A percentile compares a stretch with the other conserved stretches of the same genome.
These are phyloP conservation scores for Botrytis fabae DNA, from an alignment of 2,329 filamentous ascomycete genomes.

Conservation along the genomic window DNA sequence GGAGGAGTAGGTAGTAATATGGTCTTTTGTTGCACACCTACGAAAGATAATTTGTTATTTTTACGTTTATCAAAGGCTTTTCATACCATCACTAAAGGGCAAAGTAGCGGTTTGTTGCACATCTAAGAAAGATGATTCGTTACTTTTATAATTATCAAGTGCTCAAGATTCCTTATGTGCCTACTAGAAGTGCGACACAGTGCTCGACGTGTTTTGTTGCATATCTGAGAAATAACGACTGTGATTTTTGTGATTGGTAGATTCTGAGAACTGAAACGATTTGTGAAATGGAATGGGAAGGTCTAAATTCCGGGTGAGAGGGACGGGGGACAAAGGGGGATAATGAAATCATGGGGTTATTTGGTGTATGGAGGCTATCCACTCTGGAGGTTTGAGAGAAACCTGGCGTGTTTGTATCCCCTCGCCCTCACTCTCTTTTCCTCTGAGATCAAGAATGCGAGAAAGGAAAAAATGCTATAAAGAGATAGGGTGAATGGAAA, in stretches of 20 bases:
- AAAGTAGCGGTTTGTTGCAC: neutral
- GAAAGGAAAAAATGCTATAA: neutral
- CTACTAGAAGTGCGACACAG: neutral
- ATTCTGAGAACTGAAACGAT: neutral
- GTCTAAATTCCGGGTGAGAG: neutral
- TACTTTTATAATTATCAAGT: neutral
- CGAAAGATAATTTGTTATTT: neutral
- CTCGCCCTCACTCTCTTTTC: rapidly evolving
- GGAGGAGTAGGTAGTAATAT: neutral
- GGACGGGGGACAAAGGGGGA: neutral
- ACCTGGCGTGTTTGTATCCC: neutral
- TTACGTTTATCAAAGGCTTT: no score
- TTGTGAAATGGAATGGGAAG: neutral
- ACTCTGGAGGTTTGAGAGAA: neutral
- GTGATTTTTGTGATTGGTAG: neutral
- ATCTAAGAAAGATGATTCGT: neutral
- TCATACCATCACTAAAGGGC: no score
- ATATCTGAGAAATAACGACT: neutral
- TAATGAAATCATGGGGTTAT: neutral
- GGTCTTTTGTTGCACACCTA: neutral
- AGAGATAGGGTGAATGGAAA: neutral
- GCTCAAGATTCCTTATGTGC: neutral
- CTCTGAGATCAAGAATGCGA: neutral
- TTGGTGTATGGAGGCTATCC: neutral
- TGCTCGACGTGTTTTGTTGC: neutral